phyloP scores from a whole-genome alignment of 495 filamentous ascomycete genomes.

The Saxispiralis lemnorum region DNA sequence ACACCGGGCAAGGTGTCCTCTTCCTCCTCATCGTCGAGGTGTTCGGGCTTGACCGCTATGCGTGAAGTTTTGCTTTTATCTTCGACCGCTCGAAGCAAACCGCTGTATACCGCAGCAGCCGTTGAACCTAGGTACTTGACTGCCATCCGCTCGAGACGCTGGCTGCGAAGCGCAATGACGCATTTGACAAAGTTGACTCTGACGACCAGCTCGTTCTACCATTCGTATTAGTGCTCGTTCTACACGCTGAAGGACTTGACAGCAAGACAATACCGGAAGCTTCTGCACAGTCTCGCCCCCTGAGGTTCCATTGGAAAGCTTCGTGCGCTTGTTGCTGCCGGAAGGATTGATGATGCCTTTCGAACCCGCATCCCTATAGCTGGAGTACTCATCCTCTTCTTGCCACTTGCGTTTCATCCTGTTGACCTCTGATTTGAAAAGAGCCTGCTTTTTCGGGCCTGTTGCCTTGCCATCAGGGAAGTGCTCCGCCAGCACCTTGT shows the following conservation, averaged over 20 bases:
- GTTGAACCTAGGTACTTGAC: constrained; percentile 40
- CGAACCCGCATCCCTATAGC: neutral
- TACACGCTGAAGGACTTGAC: neutral
- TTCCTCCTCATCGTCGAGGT: constrained; percentile 28
- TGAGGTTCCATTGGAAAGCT: constrained; percentile 12
- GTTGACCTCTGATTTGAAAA: constrained; percentile 29
- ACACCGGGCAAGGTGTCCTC: constrained; percentile 15
- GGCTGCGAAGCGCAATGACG: constrained; percentile 60
- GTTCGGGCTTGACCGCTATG: constrained; percentile 5
- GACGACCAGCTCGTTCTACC: constrained; percentile 44
- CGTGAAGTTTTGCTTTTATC: constrained; percentile 25
- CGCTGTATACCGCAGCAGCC: constrained; percentile 58
- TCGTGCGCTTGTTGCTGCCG: constrained; percentile 12
- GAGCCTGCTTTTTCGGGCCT: constrained; percentile 16
- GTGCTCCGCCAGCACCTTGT: constrained; percentile 23
- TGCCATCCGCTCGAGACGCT: constrained; percentile 47
- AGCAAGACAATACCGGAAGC: constrained; percentile 13
- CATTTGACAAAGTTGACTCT: constrained; percentile 77
- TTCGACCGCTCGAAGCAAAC: constrained; percentile 52
- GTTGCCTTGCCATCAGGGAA: constrained; percentile 18
- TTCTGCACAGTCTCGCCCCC: constrained; percentile 3
- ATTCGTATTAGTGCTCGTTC: constrained; percentile 4
- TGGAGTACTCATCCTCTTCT: constrained; percentile 35
- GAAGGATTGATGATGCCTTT: constrained; percentile 9
- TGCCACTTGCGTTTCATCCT: constrained; percentile 41